Evolutionary conservation across 225 moss, liverwort and hornwort genomes (phyloP).

Genomic region (Physcomitrellopsis africana): DNA sequence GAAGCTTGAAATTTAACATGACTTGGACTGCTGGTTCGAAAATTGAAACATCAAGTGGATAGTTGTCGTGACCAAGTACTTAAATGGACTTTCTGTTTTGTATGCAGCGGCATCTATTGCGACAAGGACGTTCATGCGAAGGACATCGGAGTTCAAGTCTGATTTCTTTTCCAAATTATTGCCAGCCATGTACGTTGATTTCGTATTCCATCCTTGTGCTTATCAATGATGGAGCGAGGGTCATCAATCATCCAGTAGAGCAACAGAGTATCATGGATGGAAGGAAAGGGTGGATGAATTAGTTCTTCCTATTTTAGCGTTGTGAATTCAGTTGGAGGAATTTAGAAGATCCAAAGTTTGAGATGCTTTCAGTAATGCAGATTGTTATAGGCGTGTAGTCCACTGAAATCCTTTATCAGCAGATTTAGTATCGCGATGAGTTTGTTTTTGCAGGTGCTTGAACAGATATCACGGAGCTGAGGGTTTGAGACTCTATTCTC

Average conservation of each 20-base stretch:
- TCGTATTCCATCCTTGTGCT: slow-evolving; percentile 17
- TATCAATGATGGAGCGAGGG: slow-evolving; percentile 5
- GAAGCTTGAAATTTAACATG: slow-evolving; percentile 14
- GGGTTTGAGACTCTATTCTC: slow-evolving; percentile 80
- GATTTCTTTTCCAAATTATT: slow-evolving; percentile 65
- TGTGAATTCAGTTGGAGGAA: not conserved
- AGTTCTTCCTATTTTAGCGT: not conserved
- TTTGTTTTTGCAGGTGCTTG: slow-evolving; percentile 65
- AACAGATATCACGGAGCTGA: slow-evolving; percentile 87
- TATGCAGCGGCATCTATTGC: slow-evolving; percentile 80
- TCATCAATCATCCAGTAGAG: not conserved
- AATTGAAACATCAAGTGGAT: slow-evolving; percentile 6
- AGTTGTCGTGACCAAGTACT: slow-evolving; percentile 16
- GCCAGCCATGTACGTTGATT: slow-evolving; percentile 69
- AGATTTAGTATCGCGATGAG: slow-evolving; percentile 10
- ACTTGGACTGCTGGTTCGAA: not conserved
- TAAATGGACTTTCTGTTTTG: not conserved
- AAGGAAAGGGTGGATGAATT: not conserved
- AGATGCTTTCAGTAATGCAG: slow-evolving; percentile 9
- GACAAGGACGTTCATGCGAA: slow-evolving; percentile 69
- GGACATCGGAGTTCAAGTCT: slow-evolving; percentile 59
- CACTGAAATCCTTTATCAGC: slow-evolving; percentile 11
- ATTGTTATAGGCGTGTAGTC: slow-evolving; percentile 7
- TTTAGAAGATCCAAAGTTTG: slow-evolving; percentile 10
- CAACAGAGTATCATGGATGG: not conserved